A percentile compares a stretch with the other conserved stretches of the same genome.
phyloP scores from a whole-genome alignment of 1,284 basidiomycete species.

The Ganoderma lingzhi region DNA sequence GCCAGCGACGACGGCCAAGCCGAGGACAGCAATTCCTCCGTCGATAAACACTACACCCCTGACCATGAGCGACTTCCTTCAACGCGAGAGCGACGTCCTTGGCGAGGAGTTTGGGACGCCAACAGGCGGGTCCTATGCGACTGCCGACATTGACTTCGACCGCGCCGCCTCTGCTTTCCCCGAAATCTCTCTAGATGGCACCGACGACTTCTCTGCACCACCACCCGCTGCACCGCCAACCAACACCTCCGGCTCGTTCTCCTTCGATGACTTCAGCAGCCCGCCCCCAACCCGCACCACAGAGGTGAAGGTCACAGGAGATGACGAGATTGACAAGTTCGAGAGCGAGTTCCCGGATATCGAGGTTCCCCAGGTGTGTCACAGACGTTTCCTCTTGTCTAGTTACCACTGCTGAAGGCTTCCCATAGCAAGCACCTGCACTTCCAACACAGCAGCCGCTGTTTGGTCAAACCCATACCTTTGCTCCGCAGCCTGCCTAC shows the following conservation, averaged over 20 bases:
- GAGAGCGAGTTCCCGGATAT: slow-evolving; percentile 93
- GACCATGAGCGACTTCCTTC: slow-evolving; percentile 44
- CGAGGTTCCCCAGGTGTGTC: slow-evolving; percentile 63
- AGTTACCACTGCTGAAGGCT: neutral
- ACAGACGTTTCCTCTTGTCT: neutral
- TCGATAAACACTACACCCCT: neutral
- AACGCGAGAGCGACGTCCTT: slow-evolving; percentile 47
- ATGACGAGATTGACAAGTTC: slow-evolving; percentile 91
- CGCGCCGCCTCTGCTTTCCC: slow-evolving; percentile 85
- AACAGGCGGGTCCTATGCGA: slow-evolving; percentile 39
- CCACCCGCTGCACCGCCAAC: slow-evolving; percentile 41
- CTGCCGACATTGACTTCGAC: slow-evolving; percentile 76
- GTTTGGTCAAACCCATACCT: slow-evolving; percentile 60
- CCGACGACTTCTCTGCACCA: slow-evolving; percentile 57
- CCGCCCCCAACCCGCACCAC: slow-evolving; percentile 51
- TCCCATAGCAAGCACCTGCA: slow-evolving; percentile 7
- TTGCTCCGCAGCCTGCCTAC: slow-evolving; percentile 76
- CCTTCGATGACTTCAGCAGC: slow-evolving; percentile 70
- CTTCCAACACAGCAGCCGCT: slow-evolving; percentile 43
- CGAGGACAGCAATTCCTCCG: neutral
- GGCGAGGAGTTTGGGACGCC: slow-evolving; percentile 45
- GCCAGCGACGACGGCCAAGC: neutral
- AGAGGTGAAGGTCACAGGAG: slow-evolving; percentile 84
- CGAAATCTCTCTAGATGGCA: slow-evolving; percentile 79
- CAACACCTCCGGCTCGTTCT: slow-evolving; percentile 53